Evolutionary conservation across 257 asterid species (phyloP).

Genomic region (Scutellaria barbata): DNA sequence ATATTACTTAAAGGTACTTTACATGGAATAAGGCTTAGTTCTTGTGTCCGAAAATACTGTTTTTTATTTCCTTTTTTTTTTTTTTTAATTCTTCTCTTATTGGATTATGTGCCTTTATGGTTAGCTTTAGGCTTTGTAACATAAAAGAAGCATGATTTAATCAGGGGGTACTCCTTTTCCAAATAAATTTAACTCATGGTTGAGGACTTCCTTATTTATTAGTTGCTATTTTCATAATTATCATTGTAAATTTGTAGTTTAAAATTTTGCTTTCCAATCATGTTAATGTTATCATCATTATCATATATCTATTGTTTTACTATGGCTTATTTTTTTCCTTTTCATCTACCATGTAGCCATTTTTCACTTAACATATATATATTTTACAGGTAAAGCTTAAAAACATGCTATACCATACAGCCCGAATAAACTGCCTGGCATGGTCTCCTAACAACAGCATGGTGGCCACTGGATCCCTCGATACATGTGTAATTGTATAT

Average conservation of each 20-base stretch:
- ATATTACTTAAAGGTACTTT: conserved; percentile 8
- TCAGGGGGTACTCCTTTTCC: too few relatives aligned
- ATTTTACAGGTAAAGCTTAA: conserved; percentile 73
- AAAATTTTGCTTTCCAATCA: not conserved
- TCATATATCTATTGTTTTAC: not conserved
- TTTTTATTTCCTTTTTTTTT: too few relatives aligned
- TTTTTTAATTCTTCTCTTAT: too few relatives aligned
- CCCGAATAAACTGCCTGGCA: conserved; percentile 90
- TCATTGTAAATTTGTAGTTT: not conserved
- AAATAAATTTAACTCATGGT: too few relatives aligned
- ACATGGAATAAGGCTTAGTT: not conserved
- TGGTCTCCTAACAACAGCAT: conserved; percentile 84
- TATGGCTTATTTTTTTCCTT: not conserved
- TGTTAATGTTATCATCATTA: not conserved
- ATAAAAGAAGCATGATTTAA: too few relatives aligned
- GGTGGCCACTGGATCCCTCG: conserved; percentile 95
- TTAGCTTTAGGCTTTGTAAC: too few relatives aligned
- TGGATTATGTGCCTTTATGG: too few relatives aligned
- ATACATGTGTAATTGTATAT: conserved; percentile 80
- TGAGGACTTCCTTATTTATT: not conserved
- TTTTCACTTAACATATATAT: not conserved
- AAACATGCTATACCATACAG: conserved; percentile 90
- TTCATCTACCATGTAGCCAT: not conserved
- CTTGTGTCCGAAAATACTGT: not conserved
- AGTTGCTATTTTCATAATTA: not conserved